phyloP scores from a whole-genome alignment of 1,139 yeast species.

The Pichia sp. region DNA sequence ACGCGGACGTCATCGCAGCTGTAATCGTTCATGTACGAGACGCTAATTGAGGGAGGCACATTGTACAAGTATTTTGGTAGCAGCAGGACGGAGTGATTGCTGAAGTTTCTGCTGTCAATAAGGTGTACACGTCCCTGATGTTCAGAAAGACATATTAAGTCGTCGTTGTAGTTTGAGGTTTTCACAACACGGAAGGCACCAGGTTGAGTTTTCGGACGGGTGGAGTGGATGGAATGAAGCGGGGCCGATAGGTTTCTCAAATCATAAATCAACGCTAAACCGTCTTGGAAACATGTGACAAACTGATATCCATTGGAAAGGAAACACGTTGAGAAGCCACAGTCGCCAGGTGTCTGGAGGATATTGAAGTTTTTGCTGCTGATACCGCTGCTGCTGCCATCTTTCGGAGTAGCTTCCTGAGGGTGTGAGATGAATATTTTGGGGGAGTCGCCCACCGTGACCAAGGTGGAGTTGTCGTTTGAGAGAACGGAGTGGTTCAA shows the following conservation, averaged over 20 bases:
- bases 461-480: conserved; percentile 50
- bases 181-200: conserved; percentile 62
- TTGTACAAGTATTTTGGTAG: conserved; percentile 36
- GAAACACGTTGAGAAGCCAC: conserved; percentile 82
- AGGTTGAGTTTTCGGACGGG: conserved; percentile 46
- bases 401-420: conserved; percentile 25
- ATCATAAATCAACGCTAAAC: conserved; percentile 73
- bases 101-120: conserved; percentile 67
- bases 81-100: conserved; percentile 71
- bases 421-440: conserved; percentile 49
- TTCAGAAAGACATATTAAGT: conserved; percentile 70
- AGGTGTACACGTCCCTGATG: conserved; percentile 85
- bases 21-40: neutral
- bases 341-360: conserved; percentile 59
- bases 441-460: conserved; percentile 58
- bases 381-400: conserved; percentile 21
- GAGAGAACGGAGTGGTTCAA: conserved; percentile 59
- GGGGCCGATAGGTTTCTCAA: conserved; percentile 55
- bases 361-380: conserved; percentile 24
- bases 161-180: conserved; percentile 70
- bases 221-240: conserved; percentile 51
- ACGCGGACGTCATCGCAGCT: neutral
- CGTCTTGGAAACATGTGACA: conserved; percentile 83
- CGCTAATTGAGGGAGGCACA: conserved; percentile 13
- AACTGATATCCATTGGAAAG: conserved; percentile 68